These are phyloP conservation scores for Schizophyllum amplum DNA, from an alignment of 1,284 basidiomycete genomes.

Conservation along the genomic window DNA sequence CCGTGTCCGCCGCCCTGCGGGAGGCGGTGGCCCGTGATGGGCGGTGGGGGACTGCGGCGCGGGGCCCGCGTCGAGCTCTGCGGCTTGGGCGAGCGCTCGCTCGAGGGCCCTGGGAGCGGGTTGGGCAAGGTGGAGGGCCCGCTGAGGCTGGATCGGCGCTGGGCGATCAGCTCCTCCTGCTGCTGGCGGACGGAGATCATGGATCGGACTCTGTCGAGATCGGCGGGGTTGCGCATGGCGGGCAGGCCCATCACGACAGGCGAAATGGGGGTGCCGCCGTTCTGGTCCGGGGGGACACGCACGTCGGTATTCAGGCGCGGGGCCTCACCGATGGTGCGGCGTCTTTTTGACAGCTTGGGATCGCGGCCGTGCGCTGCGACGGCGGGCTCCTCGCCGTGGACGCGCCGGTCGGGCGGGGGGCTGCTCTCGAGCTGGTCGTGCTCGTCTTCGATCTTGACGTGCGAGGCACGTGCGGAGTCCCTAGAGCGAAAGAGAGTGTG, in stretches of 20 bases:
- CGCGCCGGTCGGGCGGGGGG: conserved; percentile 22
- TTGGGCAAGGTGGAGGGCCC: conserved; percentile 24
- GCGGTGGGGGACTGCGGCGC: conserved; percentile 1
- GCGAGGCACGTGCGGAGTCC: conserved; percentile 37
- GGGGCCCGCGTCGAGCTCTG: conserved; percentile 4
- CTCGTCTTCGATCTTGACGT: conserved; percentile 57
- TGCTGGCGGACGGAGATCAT: conserved; percentile 58
- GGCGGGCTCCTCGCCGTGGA: conserved; percentile 7
- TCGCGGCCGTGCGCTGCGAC: conserved; percentile 31
- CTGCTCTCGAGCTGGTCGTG: conserved; percentile 35
- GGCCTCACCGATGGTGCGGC: conserved; percentile 57
- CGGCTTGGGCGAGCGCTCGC: conserved; percentile 19
- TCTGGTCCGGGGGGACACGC: conserved; percentile 31
- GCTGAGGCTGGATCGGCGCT: conserved; percentile 51
- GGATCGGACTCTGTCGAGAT: conserved; percentile 54
- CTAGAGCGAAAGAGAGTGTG: conserved; percentile 20
- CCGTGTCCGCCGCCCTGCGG: too few relatives aligned
- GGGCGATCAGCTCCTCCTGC: conserved; percentile 62
- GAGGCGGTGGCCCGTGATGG: not conserved
- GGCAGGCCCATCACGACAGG: conserved; percentile 59
- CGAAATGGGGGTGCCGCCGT: conserved; percentile 49
- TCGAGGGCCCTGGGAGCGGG: conserved; percentile 14
- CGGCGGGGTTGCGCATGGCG: conserved; percentile 43
- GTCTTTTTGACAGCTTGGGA: conserved; percentile 60
- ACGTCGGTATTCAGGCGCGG: conserved; percentile 49